Base-by-base conservation (phyloP, 208 protist genomes). In the Leishmania mexicana region DNA sequence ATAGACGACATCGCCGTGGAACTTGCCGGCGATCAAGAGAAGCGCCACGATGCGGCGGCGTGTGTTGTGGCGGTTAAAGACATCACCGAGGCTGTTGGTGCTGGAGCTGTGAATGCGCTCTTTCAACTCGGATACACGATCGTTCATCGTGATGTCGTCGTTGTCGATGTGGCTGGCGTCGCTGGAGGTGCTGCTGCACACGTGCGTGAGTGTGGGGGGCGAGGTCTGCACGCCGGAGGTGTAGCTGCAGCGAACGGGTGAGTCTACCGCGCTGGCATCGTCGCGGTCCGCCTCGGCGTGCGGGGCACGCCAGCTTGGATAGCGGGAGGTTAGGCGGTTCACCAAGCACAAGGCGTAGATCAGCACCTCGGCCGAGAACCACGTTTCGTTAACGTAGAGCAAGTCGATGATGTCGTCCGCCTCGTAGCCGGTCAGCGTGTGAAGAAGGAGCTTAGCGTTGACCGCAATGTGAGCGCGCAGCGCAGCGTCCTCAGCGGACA, bases 1-100 rank as follows among this genome's bases (percentile, higher is more conserved):
- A 82, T 91, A 93, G 21, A 81, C 81, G 31, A 83, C 72, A 57
- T 93, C 89, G 47, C 81, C 87, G 70, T 90, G 85, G 35, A 90
- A 85, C 82, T 93, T 93, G 74, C 70, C 81, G 49, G 85, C 79
- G 47, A 89, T 71, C 42, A 84, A 71, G 42, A 91, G 79, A 21
- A 85, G 60, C 5, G 89, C 87, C 21, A 90, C 75, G 47, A 93
- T 60, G 80, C 78, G 74, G 47, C 87, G 87, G 28, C 75, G 77
- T n/a, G 65, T 79, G 75, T 78, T 87, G 53, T 83, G 47, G 68
- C 79, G 78, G 67, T 85, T 83, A 62, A 86, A 86, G 53, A 84
- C 54, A 28, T 85, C 76, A 58, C 78, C 76, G 64, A 81, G 75
- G 57, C 57, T 83, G 64, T 75, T 83, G 2, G 72, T 77, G 79